A percentile compares a stretch with the other conserved stretches of the same genome.
Evolutionary conservation across 768 basidiomycete species (phyloP).

Genomic region (Mycena belliarum): DNA sequence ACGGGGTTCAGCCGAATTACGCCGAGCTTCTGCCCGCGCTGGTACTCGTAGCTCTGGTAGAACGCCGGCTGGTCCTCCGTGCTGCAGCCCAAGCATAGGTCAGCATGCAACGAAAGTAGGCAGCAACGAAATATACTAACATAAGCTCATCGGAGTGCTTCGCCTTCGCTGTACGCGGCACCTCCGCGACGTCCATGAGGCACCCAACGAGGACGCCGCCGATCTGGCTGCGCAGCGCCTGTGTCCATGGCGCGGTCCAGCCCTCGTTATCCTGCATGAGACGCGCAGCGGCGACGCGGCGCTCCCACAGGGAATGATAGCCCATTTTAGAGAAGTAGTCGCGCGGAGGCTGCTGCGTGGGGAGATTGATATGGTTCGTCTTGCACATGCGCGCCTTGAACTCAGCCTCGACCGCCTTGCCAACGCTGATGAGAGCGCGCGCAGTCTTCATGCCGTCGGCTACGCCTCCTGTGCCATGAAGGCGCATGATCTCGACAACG

Average conservation of each 20-base stretch:
- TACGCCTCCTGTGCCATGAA: slow-evolving; percentile 77
- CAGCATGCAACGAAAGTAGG: neutral
- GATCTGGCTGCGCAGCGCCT: slow-evolving; percentile 69
- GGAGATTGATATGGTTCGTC: slow-evolving; percentile 57
- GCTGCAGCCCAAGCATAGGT: slow-evolving; percentile 38
- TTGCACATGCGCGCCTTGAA: slow-evolving; percentile 84
- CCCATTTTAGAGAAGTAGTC: slow-evolving; percentile 60
- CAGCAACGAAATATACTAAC: slow-evolving; percentile 43
- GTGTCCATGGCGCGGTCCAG: slow-evolving; percentile 85
- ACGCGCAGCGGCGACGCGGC: slow-evolving; percentile 66
- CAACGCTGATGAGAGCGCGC: slow-evolving; percentile 76
- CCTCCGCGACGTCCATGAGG: slow-evolving; percentile 81
- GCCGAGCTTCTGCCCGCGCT: slow-evolving; percentile 93
- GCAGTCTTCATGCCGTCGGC: slow-evolving; percentile 87
- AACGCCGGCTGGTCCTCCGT: slow-evolving; percentile 87
- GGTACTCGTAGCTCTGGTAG: slow-evolving; percentile 87
- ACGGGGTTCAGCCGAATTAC: slow-evolving; percentile 84
- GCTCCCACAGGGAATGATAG: slow-evolving; percentile 60
- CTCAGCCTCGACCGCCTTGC: slow-evolving; percentile 86
- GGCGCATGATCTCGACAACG: slow-evolving; percentile 85
- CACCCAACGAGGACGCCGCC: slow-evolving; percentile 83
- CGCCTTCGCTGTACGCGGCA: slow-evolving; percentile 60
- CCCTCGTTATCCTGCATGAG: slow-evolving; percentile 65
- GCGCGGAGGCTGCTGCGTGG: slow-evolving; percentile 32
- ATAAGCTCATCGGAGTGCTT: slow-evolving; percentile 59